Base-by-base conservation (phyloP, 768 basidiomycete genomes). In the Mycena indigotica region DNA sequence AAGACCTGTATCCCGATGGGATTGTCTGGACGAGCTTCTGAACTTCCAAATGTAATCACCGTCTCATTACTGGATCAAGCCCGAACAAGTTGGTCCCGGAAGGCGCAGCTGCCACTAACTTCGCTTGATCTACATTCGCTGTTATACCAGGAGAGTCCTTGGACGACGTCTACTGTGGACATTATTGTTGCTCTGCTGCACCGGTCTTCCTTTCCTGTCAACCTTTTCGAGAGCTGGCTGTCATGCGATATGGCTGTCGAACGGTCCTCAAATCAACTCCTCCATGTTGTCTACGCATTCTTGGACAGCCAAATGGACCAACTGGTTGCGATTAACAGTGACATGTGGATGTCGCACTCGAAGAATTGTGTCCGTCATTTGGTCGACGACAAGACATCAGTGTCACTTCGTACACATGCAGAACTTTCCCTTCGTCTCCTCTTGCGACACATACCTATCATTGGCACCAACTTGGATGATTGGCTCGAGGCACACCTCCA, bases 121-220 rank as follows among this genome's bases (percentile, higher is more conserved):
- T 63, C 46, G 46, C 58, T 76, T 32, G 52, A 73, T 53, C 39
- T 76, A 25, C 60, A 66, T 16, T 49, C 68, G 4, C 74, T 85
- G 54, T 71, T 88, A 15, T 57, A 58, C 3, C 77, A 77, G 57
- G 66, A 75, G 24, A 38, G 39, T 5, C 44, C 61, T 0, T 85
- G 84, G 80, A 75, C 77, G 0, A 56, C 63, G 1, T 73, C 80
- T 3, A 83, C 79, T 0, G 71, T 77, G 17, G 73, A 67, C 32
- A 78, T 80, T 21, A 67, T 85, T 15, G 63, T 71, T 4, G 71
- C 71, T 6, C 64, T 85, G 4, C 56, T 85, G 15, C 86, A 85
- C 65, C 70, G 67, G 49, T 68, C 72, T 29, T 54, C 65, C 0
- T 58, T 72, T 40, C 62, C 70, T 32, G 44, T 54, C 6, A 61